Evolutionary conservation across 768 basidiomycete species (phyloP), one percentile per base, ranked within the genome.

Genomic region (Suillus sp.): DNA sequence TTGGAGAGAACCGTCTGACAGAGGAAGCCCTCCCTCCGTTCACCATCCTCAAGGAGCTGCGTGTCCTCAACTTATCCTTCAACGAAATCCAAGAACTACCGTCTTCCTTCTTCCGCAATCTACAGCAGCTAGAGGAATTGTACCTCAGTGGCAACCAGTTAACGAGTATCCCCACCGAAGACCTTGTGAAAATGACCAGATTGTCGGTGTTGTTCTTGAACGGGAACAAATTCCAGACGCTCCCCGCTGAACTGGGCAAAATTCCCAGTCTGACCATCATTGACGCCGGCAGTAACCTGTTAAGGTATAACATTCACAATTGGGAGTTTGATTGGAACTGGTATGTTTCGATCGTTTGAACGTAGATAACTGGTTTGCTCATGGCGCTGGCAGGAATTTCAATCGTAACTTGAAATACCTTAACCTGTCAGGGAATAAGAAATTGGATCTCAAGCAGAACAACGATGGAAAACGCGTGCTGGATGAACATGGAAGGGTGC

Each of bases 241-340:
- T 99, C 4, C 97, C 97, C 4, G 89, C 92, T 61, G 97, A 98
- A 73, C 74, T 99, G 55, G 89, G 88, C 43, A 93, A 93, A 72
- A 84, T 97, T 64, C 83, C 84, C 71, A 88, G 83, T 54, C 78
- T 99, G 70, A 84, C 82, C 60, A 86, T 91, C 37, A 81, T 99
- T 68, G 97, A 99, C 71, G 96, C 92, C 5, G 96, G 97, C 8
- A 95, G 90, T 74, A 99, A 99, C 74, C 76, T 87, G 60, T 80
- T 99, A 76, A 93, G 92, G 83, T 99, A 99, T 77, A 99, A 99
- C 73, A 95, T 97, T 68, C 92, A 93, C 68, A 99, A 99, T 71
- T 95, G 90, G 90, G 93, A 96, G 74, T 99, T 95, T 75, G 97
- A 99, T 77, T 99, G 96, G 96, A 99, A 99, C 74, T 98, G 97